These are phyloP conservation scores for Hemerocallis citrina DNA, from an alignment of 106 monocot genomes.

Conservation along the genomic window DNA sequence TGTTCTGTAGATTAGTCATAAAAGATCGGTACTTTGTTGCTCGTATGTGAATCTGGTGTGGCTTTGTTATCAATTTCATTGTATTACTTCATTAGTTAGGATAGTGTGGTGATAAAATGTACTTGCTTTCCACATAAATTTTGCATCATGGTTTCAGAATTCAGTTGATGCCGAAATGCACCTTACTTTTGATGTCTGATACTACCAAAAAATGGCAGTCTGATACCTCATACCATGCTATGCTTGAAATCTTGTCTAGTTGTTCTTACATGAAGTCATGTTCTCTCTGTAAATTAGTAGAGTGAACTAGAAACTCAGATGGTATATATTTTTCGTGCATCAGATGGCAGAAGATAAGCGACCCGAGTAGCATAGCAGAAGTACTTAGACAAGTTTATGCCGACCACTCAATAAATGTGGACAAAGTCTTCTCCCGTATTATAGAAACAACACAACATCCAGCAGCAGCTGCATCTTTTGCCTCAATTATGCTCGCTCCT, in stretches of 20 bases:
- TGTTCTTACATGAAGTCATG: too few relatives aligned
- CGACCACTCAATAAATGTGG: conserved; percentile 84
- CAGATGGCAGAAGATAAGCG: conserved; percentile 96
- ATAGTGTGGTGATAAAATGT: too few relatives aligned
- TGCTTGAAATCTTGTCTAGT: too few relatives aligned
- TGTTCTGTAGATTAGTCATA: neutral
- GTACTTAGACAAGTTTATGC: conserved; percentile 90
- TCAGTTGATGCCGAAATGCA: neutral
- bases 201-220: too few relatives aligned
- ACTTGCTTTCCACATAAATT: neutral
- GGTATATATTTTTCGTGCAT: conserved; percentile 17
- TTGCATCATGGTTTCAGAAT: neutral
- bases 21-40: neutral
- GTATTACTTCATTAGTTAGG: neutral
- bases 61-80: neutral
- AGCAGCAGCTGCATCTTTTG: conserved; percentile 90
- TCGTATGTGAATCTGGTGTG: neutral
- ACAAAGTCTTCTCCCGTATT: conserved; percentile 75
- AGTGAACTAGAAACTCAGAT: too few relatives aligned
- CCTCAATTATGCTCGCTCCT: conserved; percentile 95
- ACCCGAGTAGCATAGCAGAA: conserved; percentile 67
- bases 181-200: too few relatives aligned
- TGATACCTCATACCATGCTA: too few relatives aligned
- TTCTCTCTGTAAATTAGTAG: neutral
- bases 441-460: conserved; percentile 83